Conservation (phyloP, 495 filamentous ascomycete species). For the Penicillium pancosmium region DNA sequence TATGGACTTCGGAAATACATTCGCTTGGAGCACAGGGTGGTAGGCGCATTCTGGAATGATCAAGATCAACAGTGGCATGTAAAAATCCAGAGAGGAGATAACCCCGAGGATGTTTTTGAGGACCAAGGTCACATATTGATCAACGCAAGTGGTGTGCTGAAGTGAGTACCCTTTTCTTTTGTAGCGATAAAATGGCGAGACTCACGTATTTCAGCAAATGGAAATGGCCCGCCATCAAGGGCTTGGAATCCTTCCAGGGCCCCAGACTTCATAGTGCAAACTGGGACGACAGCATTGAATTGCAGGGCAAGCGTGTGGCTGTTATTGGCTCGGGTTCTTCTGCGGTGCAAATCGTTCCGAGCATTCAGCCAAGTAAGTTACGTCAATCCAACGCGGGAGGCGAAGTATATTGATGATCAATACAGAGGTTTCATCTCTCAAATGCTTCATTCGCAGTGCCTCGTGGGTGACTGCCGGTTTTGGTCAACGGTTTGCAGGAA, state of each 20-base stretch:
- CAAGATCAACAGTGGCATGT: constrained; percentile 36
- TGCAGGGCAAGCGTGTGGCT: constrained; percentile 49
- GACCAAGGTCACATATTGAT: constrained; percentile 14
- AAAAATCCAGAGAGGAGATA: constrained; percentile 1
- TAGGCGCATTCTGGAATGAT: constrained; percentile 20
- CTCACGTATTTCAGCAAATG: constrained; percentile 31
- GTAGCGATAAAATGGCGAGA: neutral
- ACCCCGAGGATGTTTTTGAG: constrained; percentile 4
- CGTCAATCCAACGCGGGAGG: neutral
- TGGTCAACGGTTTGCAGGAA: constrained; percentile 13
- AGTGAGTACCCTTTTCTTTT: constrained; percentile 4
- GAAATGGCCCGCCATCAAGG: constrained; percentile 53
- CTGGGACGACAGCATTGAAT: constrained; percentile 41
- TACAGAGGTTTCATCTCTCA: constrained; percentile 10
- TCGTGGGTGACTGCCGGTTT: constrained; percentile 27
- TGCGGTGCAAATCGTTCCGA: constrained; percentile 57
- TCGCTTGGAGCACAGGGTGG: constrained; percentile 15
- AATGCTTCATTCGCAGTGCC: constrained; percentile 16
- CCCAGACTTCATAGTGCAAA: constrained; percentile 49
- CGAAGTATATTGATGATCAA: constrained; percentile 4
- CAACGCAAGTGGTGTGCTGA: constrained; percentile 17
- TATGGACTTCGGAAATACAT: constrained; percentile 20
- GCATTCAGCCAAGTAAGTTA: constrained; percentile 31
- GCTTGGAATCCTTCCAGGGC: constrained; percentile 47
- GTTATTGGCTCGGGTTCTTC: constrained; percentile 51